phyloP scores from a whole-genome alignment of 495 filamentous ascomycete species.

The Staphylotrichum longicolle region DNA sequence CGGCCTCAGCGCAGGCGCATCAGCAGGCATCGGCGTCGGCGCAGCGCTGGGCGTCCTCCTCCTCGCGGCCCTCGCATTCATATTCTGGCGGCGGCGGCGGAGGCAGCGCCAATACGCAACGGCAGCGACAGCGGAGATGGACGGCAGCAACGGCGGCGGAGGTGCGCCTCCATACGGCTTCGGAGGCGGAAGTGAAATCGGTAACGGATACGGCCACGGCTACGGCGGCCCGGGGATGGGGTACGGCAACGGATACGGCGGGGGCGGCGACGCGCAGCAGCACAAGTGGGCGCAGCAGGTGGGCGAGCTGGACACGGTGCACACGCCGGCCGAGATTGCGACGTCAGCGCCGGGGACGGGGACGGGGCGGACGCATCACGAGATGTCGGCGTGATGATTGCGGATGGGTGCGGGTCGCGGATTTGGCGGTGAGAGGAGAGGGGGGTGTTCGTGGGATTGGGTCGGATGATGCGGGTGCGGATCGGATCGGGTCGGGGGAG shows the following conservation, averaged over 20 bases:
- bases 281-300: neutral
- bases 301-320: neutral
- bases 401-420: no score
- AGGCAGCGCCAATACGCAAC: neutral
- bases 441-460: no score
- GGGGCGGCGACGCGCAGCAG: no score
- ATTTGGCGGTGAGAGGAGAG: no score
- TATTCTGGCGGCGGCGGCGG: neutral
- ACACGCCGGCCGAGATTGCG: neutral
- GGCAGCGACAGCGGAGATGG: neutral
- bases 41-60: neutral
- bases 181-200: no score
- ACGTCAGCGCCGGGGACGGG: neutral
- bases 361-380: neutral
- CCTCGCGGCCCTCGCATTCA: neutral
- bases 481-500: no score
- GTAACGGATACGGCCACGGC: no score
- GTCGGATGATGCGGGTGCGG: no score
- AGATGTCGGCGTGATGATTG: conserved; percentile 12
- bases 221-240: neutral
- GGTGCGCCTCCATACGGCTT: no score
- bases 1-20: conserved; percentile 14
- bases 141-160: neutral
- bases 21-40: conserved; percentile 16
- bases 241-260: no score